Conservation (phyloP, 768 basidiomycete species). For the Panellus pusillus region DNA sequence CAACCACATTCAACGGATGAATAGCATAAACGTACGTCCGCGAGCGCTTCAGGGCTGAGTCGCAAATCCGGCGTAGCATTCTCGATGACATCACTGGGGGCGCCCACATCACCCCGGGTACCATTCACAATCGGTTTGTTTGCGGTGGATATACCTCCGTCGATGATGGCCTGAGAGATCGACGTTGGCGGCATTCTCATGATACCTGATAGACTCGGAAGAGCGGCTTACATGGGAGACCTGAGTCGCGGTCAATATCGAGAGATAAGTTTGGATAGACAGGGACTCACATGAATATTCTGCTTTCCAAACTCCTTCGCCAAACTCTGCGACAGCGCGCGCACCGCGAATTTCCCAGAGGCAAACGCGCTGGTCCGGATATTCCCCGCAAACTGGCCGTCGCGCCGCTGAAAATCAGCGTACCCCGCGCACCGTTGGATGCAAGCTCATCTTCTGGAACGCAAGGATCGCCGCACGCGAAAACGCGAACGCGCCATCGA, state of each 20-base stretch:
- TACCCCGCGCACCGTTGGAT: slow-evolving; percentile 57
- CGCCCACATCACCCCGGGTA: slow-evolving; percentile 30
- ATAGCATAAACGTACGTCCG: slow-evolving; percentile 44
- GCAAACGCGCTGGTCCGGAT: slow-evolving; percentile 59
- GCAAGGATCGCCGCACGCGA: slow-evolving; percentile 57
- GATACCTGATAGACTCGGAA: not conserved
- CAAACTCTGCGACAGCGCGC: slow-evolving; percentile 69
- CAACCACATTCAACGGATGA: not conserved
- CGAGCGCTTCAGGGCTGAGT: slow-evolving; percentile 68
- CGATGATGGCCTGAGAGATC: slow-evolving; percentile 57
- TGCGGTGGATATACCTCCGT: slow-evolving; percentile 51
- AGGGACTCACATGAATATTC: slow-evolving; percentile 63
- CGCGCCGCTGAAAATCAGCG: slow-evolving; percentile 72
- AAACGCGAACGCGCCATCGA: slow-evolving; percentile 64
- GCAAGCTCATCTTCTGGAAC: slow-evolving; percentile 55
- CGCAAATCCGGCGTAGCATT: slow-evolving; percentile 29
- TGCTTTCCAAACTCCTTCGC: slow-evolving; percentile 74
- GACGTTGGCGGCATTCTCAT: not conserved
- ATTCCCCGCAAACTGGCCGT: slow-evolving; percentile 66
- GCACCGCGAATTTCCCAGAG: slow-evolving; percentile 60
- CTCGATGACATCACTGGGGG: slow-evolving; percentile 29
- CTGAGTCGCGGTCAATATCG: slow-evolving; percentile 27
- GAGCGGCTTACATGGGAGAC: slow-evolving; percentile 60
- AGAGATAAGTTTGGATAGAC: not conserved
- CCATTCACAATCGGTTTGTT: not conserved